A percentile compares a stretch with the other conserved stretches of the same genome.
Conservation (phyloP, 805 yeast genomes). For the Hagleromyces aurorensis region DNA sequence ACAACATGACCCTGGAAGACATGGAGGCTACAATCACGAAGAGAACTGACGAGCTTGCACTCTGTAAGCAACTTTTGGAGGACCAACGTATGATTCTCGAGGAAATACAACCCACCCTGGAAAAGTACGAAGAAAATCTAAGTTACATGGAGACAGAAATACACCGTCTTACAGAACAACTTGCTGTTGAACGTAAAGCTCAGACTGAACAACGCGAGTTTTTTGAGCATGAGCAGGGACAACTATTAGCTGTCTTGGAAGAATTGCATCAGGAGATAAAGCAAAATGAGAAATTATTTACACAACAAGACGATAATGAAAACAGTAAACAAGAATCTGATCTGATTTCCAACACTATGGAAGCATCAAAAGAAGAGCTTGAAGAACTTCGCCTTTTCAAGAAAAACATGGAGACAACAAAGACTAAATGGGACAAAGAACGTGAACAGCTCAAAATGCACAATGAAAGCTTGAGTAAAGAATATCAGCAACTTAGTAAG, state of each 20-base stretch:
- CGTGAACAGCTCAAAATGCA: slow-evolving; percentile 25
- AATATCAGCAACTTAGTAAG: slow-evolving; percentile 19
- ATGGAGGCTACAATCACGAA: slow-evolving; percentile 16
- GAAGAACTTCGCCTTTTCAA: slow-evolving; percentile 10
- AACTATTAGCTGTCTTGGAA: slow-evolving; percentile 27
- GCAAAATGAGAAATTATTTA: slow-evolving; percentile 19
- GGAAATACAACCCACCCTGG: slow-evolving; percentile 28
- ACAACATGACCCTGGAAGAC: no score
- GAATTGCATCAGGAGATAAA: slow-evolving; percentile 29
- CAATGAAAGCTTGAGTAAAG: slow-evolving; percentile 23
- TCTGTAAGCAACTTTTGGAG: slow-evolving; percentile 23
- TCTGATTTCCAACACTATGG: slow-evolving; percentile 2
- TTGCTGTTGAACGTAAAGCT: slow-evolving; percentile 20
- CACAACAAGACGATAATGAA: slow-evolving; percentile 4
- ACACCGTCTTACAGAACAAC: slow-evolving; percentile 16
- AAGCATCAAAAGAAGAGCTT: slow-evolving; percentile 8
- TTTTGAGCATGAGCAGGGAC: slow-evolving; percentile 26
- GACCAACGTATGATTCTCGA: slow-evolving; percentile 28
- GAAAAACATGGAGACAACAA: slow-evolving; percentile 10
- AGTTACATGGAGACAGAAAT: slow-evolving; percentile 25
- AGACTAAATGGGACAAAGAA: slow-evolving; percentile 22
- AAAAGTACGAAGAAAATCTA: slow-evolving; percentile 28
- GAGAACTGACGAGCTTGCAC: slow-evolving; percentile 17
- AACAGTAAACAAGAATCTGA: slow-evolving; percentile 4
- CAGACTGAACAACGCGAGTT: slow-evolving; percentile 22